Percentiles rank a stretch among this genome's conserved stretches.
Evolutionary conservation across 129 eudicot genomes (phyloP).

Genomic region (Flaveria sonorensis): DNA sequence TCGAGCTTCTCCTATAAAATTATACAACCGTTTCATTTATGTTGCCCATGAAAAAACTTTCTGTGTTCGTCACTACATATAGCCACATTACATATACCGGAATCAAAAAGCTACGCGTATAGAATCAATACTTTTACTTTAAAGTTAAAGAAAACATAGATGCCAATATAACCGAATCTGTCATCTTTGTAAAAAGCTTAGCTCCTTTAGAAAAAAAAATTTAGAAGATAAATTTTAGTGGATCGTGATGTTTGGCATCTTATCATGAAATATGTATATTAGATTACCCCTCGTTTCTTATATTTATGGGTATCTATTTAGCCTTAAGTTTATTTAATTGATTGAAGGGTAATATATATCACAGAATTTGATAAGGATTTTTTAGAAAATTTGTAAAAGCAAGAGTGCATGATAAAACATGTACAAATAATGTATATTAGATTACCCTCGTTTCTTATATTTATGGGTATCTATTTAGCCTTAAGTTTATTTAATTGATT

Average conservation of each 20-base stretch:
- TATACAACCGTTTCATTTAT: no score
- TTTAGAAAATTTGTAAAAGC: no score
- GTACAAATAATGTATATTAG: background rate
- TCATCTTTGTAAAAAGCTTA: background rate
- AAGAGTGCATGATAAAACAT: no score
- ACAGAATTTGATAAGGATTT: no score
- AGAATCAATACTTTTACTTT: background rate
- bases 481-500: no score
- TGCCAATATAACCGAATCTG: background rate
- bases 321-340: no score
- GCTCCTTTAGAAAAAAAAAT: background rate
- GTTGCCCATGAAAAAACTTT: no score
- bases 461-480: background rate
- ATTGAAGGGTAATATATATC: no score
- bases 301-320: background rate
- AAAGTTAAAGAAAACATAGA: background rate
- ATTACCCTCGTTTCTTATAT: background rate
- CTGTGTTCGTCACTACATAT: no score
- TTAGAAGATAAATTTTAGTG: background rate
- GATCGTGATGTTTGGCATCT: constrained; percentile 9
- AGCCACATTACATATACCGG: background rate
- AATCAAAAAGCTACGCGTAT: background rate
- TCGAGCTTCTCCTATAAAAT: no score
- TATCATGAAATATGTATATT: background rate
- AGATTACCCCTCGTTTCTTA: background rate